Conservation (phyloP, 345 rosid species). For the Populus euphratica region DNA sequence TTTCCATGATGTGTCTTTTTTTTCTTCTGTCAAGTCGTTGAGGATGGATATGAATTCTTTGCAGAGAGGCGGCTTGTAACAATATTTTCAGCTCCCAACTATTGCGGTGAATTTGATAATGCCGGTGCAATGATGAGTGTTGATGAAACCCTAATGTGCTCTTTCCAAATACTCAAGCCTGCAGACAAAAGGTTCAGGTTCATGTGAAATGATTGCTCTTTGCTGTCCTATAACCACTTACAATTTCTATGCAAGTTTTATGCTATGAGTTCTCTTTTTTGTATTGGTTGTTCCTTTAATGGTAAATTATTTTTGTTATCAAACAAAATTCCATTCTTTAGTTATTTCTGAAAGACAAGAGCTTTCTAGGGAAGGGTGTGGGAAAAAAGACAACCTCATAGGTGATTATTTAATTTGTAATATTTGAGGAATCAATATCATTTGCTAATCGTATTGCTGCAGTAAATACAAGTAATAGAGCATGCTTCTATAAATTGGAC, state of each 20-base stretch:
- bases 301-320: not conserved
- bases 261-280: not conserved
- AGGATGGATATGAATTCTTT: conserved; percentile 91
- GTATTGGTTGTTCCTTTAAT: not conserved
- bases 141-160: conserved; percentile 85
- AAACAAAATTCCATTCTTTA: not conserved
- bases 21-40: conserved; percentile 58
- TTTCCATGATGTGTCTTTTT: not conserved
- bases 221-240: conserved; percentile 9
- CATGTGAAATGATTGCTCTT: conserved; percentile 31
- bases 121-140: conserved; percentile 97
- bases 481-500: not conserved
- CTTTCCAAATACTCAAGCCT: conserved; percentile 88
- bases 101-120: conserved; percentile 90
- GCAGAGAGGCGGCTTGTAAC: conserved; percentile 86
- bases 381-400: not conserved
- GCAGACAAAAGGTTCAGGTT: conserved; percentile 49
- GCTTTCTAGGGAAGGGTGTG: not conserved
- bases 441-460: not conserved
- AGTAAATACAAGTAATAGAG: not conserved
- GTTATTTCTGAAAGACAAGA: not conserved
- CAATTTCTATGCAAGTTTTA: conserved; percentile 26
- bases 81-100: conserved; percentile 88
- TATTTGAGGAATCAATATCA: not conserved
- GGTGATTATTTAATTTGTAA: not conserved